A percentile compares a stretch with the other conserved stretches of the same genome.
Evolutionary conservation across 768 basidiomycete species (phyloP).

Genomic region (Macrolepiota fuliginosa): DNA sequence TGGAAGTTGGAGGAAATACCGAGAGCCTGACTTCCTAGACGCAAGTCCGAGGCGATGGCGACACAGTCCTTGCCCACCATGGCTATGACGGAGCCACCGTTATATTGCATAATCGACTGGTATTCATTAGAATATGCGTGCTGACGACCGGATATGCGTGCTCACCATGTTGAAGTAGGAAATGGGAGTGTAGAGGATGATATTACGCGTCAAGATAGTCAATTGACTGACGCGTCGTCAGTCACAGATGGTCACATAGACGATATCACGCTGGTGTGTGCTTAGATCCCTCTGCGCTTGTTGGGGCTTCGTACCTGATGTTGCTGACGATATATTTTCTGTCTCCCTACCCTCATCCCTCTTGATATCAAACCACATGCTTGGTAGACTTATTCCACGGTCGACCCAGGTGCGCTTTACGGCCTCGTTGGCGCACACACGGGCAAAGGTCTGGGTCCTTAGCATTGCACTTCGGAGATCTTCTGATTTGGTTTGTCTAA

Average conservation of each 20-base stretch:
- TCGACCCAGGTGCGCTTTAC: neutral
- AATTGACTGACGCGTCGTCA: conserved; percentile 40
- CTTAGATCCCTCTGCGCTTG: neutral
- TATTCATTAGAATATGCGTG: conserved; percentile 14
- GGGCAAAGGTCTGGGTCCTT: conserved; percentile 13
- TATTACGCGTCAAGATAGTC: conserved; percentile 19
- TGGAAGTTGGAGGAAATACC: conserved; percentile 92
- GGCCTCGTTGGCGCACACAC: conserved; percentile 1
- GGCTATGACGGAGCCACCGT: conserved; percentile 98
- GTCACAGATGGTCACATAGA: conserved; percentile 28
- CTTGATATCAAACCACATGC: neutral
- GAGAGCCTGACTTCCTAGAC: conserved; percentile 84
- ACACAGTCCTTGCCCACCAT: conserved; percentile 99
- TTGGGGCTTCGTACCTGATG: neutral
- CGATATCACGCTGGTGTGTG: conserved; percentile 1
- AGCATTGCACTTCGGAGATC: neutral
- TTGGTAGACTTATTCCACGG: neutral
- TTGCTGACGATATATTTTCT: neutral
- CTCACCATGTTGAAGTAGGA: conserved; percentile 39
- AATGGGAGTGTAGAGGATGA: conserved; percentile 9
- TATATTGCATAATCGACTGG: conserved; percentile 88
- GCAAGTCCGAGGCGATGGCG: conserved; percentile 93
- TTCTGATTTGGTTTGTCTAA: neutral
- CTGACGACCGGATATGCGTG: neutral
- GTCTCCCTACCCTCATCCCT: neutral